Evolutionary conservation across 345 rosid species (phyloP).

Genomic region (Citropsis articulata): DNA sequence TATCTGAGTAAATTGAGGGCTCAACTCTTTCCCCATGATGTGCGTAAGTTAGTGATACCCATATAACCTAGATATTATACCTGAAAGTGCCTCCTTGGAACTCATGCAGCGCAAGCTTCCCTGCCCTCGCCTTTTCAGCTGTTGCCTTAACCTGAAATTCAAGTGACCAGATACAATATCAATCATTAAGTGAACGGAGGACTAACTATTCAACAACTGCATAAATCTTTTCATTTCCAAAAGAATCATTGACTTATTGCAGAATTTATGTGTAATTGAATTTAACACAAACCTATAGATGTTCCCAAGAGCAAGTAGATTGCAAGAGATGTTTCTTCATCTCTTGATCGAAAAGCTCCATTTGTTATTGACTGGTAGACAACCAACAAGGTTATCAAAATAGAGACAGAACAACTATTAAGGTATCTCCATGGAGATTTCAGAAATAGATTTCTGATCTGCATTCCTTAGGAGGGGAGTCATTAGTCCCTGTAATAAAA

Average conservation of each 20-base stretch:
- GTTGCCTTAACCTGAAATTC: conserved; percentile 74
- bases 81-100: conserved; percentile 99
- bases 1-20: background rate
- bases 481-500: conserved; percentile 73
- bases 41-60: background rate
- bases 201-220: background rate
- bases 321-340: no score
- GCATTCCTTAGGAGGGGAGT: conserved; percentile 89
- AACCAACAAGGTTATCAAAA: background rate
- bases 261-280: background rate
- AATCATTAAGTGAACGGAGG: background rate
- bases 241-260: background rate
- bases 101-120: conserved; percentile 85
- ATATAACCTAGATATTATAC: conserved; percentile 23
- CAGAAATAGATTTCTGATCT: conserved; percentile 86
- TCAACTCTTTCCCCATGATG: background rate
- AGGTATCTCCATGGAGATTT: conserved; percentile 79
- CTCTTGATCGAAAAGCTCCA: no score
- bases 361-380: no score
- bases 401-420: background rate
- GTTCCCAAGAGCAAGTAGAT: conserved; percentile 1
- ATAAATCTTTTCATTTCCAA: background rate
- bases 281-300: background rate
- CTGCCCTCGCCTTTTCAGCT: conserved; percentile 88
- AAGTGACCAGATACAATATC: background rate